phyloP scores from a whole-genome alignment of 2,329 filamentous ascomycete species.

The Cercospora berteroae region DNA sequence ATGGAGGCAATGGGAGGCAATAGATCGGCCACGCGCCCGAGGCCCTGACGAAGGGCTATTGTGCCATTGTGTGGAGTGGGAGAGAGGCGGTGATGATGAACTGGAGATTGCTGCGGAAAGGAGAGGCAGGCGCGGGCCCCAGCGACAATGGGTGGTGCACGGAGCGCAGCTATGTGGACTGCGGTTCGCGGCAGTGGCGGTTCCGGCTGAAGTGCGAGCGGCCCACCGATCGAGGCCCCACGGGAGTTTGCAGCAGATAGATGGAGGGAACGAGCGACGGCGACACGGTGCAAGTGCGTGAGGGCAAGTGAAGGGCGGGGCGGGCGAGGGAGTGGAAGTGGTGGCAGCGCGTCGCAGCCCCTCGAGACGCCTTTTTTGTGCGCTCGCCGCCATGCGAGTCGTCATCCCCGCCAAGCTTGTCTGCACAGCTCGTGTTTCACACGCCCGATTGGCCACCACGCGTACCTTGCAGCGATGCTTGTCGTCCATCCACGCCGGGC shows the following conservation, averaged over 20 bases:
- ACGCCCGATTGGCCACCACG: not conserved
- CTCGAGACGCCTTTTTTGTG: not conserved
- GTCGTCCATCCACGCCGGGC: not conserved
- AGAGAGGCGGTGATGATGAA: not conserved
- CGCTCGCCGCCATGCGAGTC: not conserved
- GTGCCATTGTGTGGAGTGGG: conserved; percentile 6
- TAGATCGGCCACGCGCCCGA: not conserved
- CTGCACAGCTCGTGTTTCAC: not conserved
- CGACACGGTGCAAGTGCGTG: not conserved
- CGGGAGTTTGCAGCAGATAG: not conserved
- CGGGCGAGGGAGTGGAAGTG: not conserved
- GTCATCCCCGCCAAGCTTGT: not conserved
- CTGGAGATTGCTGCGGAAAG: conserved; percentile 5
- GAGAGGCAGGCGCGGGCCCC: conserved; percentile 3
- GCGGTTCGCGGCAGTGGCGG: not conserved
- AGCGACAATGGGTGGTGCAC: not conserved
- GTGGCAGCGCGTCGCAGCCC: not conserved
- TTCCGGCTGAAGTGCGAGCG: not conserved
- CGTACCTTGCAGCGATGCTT: not conserved
- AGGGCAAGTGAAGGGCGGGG: not conserved
- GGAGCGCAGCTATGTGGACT: not conserved
- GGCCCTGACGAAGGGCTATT: not conserved
- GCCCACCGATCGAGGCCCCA: not conserved
- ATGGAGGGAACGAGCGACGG: not conserved
- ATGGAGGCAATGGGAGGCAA: not conserved